Evolutionary conservation across 139 green algal species (phyloP), one percentile per base, ranked within the genome.

Genomic region (Gonium pectorale): DNA sequence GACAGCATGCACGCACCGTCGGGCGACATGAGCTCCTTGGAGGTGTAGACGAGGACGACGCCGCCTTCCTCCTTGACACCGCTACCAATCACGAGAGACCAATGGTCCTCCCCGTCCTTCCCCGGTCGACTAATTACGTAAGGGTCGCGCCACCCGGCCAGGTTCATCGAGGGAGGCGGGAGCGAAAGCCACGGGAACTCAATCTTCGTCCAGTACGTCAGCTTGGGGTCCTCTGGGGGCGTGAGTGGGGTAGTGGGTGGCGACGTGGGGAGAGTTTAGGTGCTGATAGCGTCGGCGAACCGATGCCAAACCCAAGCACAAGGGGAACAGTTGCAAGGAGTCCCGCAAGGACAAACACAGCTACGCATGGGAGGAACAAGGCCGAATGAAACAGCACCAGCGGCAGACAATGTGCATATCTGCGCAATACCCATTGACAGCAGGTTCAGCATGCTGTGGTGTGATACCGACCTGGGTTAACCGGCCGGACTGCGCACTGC

Each of bases 81-180:
- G 67, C 86, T 92, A 59, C 95, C 95, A 51, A 98, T 93, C 3
- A 98, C 87, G 89, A 98, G 95, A 49, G 71, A 77, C 86, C 92
- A 95, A 27, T 43, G 31, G 29, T 92, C 81, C 19, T 80, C 29
- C 35, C 66, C 54, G 44, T 91, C 85, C 7, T 67, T 33, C 0
- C 64, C 64, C 9, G 54, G 75, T 31, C 54, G 51, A 0, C 9
- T 31, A 27, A 87, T 62, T 24, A 91, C 78, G 35, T 95, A 98
- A 0, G 95, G 95, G 84, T 98, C 95, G 0, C 95, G 91, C 95
- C 95, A 98, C 27, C 95, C 95, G 1, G 91, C 92, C 4, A 98
- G 83, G 40, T 85, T 62, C 78, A 94, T 80, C 68, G 87, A 80
- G 4, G 92, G 66, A 0, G 95, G 95, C 2, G 95, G 95, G 67